Evolutionary conservation across 2,329 filamentous ascomycete genomes (phyloP).

Genomic region (Scleromitrula shiraiana): DNA sequence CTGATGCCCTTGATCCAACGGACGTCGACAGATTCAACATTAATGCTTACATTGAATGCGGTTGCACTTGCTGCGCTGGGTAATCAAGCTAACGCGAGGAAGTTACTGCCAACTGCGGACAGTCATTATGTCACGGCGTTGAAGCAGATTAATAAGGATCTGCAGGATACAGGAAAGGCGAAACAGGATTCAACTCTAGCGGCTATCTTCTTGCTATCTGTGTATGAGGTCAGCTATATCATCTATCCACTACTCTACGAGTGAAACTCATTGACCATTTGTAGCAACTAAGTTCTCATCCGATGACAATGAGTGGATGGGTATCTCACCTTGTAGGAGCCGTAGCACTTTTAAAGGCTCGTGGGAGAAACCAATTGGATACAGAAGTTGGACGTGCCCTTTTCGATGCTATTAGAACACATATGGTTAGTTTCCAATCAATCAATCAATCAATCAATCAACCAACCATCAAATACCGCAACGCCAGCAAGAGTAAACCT

Average conservation of each 20-base stretch:
- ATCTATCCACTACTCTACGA: too few species aligned
- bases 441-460: too few species aligned
- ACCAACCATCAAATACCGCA: too few species aligned
- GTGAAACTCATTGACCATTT: background rate
- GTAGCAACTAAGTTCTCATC: constrained; percentile 41
- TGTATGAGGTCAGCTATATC: constrained; percentile 52
- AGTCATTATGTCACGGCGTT: constrained; percentile 46
- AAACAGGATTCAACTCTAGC: constrained; percentile 47
- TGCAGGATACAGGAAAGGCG: constrained; percentile 41
- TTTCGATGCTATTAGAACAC: constrained; percentile 51
- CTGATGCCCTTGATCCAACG: constrained; percentile 44
- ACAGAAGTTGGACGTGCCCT: constrained; percentile 46
- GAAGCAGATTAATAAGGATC: constrained; percentile 41
- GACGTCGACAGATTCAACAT: constrained; percentile 35
- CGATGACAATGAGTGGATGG: constrained; percentile 48
- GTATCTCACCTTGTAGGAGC: constrained; percentile 53
- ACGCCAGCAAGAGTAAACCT: background rate
- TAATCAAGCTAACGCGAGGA: constrained; percentile 36
- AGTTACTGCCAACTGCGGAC: constrained; percentile 35
- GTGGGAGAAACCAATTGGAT: constrained; percentile 43
- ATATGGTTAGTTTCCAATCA: constrained; percentile 46
- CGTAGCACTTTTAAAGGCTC: constrained; percentile 47
- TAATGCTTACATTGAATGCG: constrained; percentile 43
- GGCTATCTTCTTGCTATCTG: constrained; percentile 47
- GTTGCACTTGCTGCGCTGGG: constrained; percentile 48